Base-by-base conservation (phyloP, 768 basidiomycete genomes). In the Russula earlei region DNA sequence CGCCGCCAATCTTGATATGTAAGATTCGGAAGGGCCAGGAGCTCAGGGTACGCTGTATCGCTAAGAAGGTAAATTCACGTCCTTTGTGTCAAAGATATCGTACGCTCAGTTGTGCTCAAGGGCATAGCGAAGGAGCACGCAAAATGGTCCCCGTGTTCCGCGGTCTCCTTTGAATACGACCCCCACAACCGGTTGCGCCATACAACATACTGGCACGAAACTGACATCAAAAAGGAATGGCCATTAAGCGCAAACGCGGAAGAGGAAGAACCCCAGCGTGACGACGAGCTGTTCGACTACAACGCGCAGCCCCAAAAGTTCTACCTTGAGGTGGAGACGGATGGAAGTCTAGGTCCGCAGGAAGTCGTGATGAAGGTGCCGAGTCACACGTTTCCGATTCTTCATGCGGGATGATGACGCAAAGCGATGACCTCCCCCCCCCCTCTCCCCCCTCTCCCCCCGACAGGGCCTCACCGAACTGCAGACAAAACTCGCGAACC, bases 91-190 rank as follows among this genome's bases (percentile, higher is more conserved):
- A 27, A 49, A 29, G 34, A 44, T 36, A 22, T 54, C 56, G 44
- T 51, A 33, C 20, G 22, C 31, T 49, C 24, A 36, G 14, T 20
- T 10, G 20, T 42, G 34, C n/a, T 9, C 24, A 65, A 97, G 95
- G 95, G 95, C 40, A 85, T 96, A 57, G 92, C 95, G 4, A 97
- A 97, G 75, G 92, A 96, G 68, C 96, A 99, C 67, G 93, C 96
- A 12, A 99, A 99, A 72, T 99, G 95, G 91, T 95, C 92, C 0
- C 95, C 96, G 12, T 89, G 93, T 58, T 88, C 92, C 1, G 92
- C 96, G 8, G 85, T 99, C 17, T 82, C 85, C 8, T 98, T 95
- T 62, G 96, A 99, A 72, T 99, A 99, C 61, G 96, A 99, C 70
- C 96, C 96, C 12, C 80, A 97, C 75, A 99, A 99, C 73, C 92